Percentiles rank a stretch among this genome's conserved stretches.
Conservation (phyloP, 2,329 filamentous ascomycete species). For the Colletotrichum lini region DNA sequence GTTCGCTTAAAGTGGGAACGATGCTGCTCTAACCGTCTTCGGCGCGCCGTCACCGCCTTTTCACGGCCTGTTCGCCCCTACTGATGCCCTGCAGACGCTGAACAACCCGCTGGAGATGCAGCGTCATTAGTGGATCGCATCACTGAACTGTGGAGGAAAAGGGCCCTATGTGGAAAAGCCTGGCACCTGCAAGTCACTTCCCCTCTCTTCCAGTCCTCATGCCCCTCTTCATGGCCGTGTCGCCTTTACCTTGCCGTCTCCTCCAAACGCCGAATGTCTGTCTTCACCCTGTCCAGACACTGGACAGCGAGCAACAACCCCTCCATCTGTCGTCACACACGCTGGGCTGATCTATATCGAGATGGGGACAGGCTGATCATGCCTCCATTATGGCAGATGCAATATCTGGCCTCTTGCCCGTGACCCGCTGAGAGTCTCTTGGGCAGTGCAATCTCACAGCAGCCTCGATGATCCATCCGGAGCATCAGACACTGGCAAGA, state of each 20-base stretch:
- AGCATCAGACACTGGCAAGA: neutral
- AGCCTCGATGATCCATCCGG: neutral
- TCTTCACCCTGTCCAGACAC: slow-evolving; percentile 1
- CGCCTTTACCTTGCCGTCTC: slow-evolving; percentile 8
- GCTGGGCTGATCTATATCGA: slow-evolving; percentile 19
- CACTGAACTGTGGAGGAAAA: slow-evolving; percentile 25
- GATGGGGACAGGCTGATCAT: slow-evolving; percentile 22
- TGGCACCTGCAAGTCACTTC: slow-evolving; percentile 27
- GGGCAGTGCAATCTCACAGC: neutral
- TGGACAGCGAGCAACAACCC: neutral
- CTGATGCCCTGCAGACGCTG: slow-evolving; percentile 29
- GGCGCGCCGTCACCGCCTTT: slow-evolving; percentile 41
- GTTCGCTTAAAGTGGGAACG: slow-evolving; percentile 34
- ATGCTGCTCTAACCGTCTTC: slow-evolving; percentile 20
- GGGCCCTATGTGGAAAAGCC: slow-evolving; percentile 23
- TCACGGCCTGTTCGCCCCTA: slow-evolving; percentile 24
- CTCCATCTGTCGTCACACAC: slow-evolving; percentile 35
- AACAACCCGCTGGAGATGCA: slow-evolving; percentile 33
- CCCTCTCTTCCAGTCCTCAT: slow-evolving; percentile 15
- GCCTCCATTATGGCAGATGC: slow-evolving; percentile 20
- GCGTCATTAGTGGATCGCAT: slow-evolving; percentile 28
- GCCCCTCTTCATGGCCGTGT: slow-evolving; percentile 29
- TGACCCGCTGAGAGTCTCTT: slow-evolving; percentile 21
- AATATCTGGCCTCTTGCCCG: slow-evolving; percentile 4
- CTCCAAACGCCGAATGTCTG: slow-evolving; percentile 1